These are phyloP conservation scores for Stipa capillata DNA, from an alignment of 176 grass and related monocot species.

Conservation along the genomic window DNA sequence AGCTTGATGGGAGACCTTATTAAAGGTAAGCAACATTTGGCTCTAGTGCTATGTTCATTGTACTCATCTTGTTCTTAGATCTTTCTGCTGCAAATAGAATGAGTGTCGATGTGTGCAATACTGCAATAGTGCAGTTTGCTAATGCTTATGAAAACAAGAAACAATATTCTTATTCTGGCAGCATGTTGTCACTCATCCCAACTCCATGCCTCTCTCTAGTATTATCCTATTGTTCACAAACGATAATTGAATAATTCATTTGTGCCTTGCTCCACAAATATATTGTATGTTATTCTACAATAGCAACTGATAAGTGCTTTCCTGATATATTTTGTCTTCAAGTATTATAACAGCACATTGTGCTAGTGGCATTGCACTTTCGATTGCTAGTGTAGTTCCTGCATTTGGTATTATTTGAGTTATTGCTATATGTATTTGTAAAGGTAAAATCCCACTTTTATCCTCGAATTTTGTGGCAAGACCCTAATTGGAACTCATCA, in stretches of 20 bases:
- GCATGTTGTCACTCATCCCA: background rate
- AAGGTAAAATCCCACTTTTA: background rate
- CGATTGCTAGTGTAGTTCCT: background rate
- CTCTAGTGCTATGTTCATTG: background rate
- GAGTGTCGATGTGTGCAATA: background rate
- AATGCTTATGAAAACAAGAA: background rate
- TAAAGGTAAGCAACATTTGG: slow-evolving; percentile 51
- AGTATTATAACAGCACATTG: too few species aligned
- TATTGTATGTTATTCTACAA: background rate
- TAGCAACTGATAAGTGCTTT: background rate
- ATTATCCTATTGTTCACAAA: background rate
- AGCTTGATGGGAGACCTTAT: slow-evolving; percentile 81
- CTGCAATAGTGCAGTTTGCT: background rate
- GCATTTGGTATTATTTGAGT: background rate
- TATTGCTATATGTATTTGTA: background rate
- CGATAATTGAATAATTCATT: background rate
- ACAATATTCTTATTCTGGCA: background rate
- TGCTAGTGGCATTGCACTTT: background rate
- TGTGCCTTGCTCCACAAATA: background rate
- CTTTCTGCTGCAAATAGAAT: background rate
- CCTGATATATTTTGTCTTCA: background rate
- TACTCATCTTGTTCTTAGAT: background rate
- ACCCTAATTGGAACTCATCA: background rate
- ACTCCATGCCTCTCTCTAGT: background rate
- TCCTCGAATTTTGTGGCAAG: background rate